A percentile compares a stretch with the other conserved stretches of the same genome.
phyloP scores from a whole-genome alignment of 768 basidiomycete species.

The Phlegmacium glaucopus region DNA sequence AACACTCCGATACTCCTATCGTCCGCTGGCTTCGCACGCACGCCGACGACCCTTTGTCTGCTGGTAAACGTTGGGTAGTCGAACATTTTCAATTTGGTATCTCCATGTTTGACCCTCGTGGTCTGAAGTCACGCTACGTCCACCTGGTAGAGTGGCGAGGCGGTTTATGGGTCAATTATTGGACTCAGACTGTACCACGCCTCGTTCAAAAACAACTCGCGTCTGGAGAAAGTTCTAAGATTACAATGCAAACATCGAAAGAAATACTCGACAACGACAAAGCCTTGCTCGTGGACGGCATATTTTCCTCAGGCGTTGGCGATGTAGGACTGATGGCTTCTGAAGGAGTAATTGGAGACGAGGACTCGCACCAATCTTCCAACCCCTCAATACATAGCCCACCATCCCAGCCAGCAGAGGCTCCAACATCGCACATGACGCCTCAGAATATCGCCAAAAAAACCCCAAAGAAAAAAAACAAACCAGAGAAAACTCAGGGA shows the following conservation, averaged over 20 bases:
- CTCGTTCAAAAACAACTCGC: too few relatives aligned
- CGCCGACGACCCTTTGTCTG: conserved; percentile 45
- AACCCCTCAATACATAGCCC: too few relatives aligned
- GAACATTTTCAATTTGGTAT: conserved; percentile 57
- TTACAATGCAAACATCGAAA: conserved; percentile 4
- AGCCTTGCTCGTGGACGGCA: conserved; percentile 24
- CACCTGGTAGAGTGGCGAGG: conserved; percentile 44
- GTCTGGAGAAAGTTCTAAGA: conserved; percentile 5
- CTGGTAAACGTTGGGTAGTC: conserved; percentile 47
- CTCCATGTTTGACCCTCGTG: conserved; percentile 55
- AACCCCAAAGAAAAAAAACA: conserved; percentile 14
- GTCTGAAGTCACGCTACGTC: conserved; percentile 46
- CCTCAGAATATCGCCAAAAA: conserved; percentile 4
- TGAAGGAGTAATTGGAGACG: too few relatives aligned
- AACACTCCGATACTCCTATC: conserved; percentile 39
- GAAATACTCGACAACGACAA: conserved; percentile 19
- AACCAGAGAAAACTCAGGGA: conserved; percentile 6
- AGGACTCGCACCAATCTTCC: background rate
- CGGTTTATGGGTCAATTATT: conserved; percentile 59
- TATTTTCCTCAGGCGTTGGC: conserved; percentile 2
- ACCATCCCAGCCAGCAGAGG: background rate
- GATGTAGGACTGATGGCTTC: background rate
- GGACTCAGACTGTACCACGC: conserved; percentile 43
- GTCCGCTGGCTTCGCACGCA: conserved; percentile 52
- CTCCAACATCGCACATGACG: conserved; percentile 1